Percentiles rank a stretch among this genome's conserved stretches.
Conservation (phyloP, 768 basidiomycete genomes). For the Amanita pseudoporphyria region DNA sequence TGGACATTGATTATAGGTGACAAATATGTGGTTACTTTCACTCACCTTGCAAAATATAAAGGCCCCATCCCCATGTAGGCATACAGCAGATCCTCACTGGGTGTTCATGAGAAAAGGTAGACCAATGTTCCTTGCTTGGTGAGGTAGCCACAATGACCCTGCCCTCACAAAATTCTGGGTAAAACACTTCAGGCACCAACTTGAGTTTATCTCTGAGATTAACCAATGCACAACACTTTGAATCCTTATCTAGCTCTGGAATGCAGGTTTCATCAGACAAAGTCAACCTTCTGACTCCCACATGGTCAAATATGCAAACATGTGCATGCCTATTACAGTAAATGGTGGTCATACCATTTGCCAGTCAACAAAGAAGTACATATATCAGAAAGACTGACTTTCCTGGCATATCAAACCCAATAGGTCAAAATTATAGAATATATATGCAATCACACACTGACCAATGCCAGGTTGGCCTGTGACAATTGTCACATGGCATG, state of each 20-base stretch:
- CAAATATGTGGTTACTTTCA: background rate
- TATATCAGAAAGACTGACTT: conserved; percentile 9
- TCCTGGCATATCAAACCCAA: conserved; percentile 2
- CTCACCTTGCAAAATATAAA: too few relatives aligned
- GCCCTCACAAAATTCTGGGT: conserved; percentile 5
- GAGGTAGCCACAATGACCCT: conserved; percentile 9
- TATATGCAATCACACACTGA: background rate
- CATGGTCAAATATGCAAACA: conserved; percentile 6
- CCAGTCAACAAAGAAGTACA: conserved; percentile 8
- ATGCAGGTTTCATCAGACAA: background rate
- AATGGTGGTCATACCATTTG: too few relatives aligned
- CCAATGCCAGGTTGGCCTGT: too few relatives aligned
- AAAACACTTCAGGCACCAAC: background rate
- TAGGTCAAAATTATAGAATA: conserved; percentile 2
- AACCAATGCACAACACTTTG: conserved; percentile 10
- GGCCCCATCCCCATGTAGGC: too few relatives aligned
- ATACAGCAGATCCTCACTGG: too few relatives aligned
- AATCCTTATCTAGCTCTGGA: conserved; percentile 5
- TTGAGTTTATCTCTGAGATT: conserved; percentile 4
- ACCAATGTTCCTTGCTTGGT: conserved; percentile 6
- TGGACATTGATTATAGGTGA: background rate
- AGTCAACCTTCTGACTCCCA: too few relatives aligned
- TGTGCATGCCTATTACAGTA: background rate
- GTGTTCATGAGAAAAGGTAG: too few relatives aligned
- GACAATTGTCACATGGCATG: conserved; percentile 5